Base-by-base conservation (phyloP, 2,329 filamentous ascomycete species). In the Trichocomaceae sp. region DNA sequence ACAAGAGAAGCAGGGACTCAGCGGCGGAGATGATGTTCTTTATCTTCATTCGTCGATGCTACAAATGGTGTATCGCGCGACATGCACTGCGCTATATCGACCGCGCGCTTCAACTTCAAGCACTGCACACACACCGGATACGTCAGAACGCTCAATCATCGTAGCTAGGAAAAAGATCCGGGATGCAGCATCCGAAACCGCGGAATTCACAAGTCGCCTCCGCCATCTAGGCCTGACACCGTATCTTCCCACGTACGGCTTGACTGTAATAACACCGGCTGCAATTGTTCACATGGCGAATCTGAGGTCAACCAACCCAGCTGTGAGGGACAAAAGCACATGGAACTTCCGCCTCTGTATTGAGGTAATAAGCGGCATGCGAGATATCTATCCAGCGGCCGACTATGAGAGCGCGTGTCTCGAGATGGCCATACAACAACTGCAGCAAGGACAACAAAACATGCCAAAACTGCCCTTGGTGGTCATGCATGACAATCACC, bases 21-120 rank as follows among this genome's bases (percentile, higher is more conserved):
- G 80, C 1, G 60, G 70, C 20, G 70, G 72, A n/a, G 73, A 75
- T 47, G 68, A 73, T 39, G 71, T 74, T 2, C 61, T 83, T 6
- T 73, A 80, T 48, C 71, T 95, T 1, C 88, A 95, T 65, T 81
- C 87, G 39, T 87, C 87, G n/a, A 79, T 96, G 50, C 75, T 96
- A 26, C 88, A 93, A 69, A 92, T 95, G 87, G 83, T 93, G 0
- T 95, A 91, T 69, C 89, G 89, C 70, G 92, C 90, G 1, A 93
- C 90, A 1, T 79, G 92, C n/a, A 93, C 89, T 46, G 90, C 90
- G 1, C 78, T 96, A 10, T 88, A 96, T 69, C 83, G 90, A 22
- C 90, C 90, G 1, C 89, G 92, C 62, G 90, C 95, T 57, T 77
- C 92, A 41, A 86, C 86, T 19, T 47, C 47, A 15, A 23, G 20